These are phyloP conservation scores for Pichia sp. DNA, from an alignment of 1,139 yeast species.

Conservation along the genomic window DNA sequence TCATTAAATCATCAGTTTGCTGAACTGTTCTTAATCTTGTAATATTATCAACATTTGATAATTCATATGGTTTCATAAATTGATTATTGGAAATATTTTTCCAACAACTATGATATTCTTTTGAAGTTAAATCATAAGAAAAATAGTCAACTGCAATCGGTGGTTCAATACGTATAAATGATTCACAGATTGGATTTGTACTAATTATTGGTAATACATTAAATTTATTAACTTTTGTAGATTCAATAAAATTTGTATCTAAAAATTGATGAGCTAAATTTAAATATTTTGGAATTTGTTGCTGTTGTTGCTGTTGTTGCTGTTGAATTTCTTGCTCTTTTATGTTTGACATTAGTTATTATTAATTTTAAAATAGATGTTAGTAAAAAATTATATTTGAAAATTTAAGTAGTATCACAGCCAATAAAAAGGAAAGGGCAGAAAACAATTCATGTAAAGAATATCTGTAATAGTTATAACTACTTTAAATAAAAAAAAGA, in stretches of 20 bases:
- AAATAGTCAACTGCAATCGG: constrained; percentile 30
- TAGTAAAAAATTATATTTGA: too few relatives aligned
- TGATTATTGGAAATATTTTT: constrained; percentile 25
- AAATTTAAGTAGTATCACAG: too few relatives aligned
- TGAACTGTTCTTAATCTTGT: constrained; percentile 18
- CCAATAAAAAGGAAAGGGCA: too few relatives aligned
- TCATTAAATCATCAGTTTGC: constrained; percentile 28
- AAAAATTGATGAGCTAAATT: constrained; percentile 26
- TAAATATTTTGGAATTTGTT: constrained; percentile 12
- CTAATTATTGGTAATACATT: constrained; percentile 24
- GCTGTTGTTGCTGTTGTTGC: background rate
- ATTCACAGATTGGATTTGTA: constrained; percentile 11
- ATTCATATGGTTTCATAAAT: constrained; percentile 29
- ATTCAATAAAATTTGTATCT: constrained; percentile 27
- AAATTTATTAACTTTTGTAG: constrained; percentile 18
- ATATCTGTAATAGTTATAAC: too few relatives aligned
- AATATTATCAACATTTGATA: constrained; percentile 25
- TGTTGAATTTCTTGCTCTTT: background rate
- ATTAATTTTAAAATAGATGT: too few relatives aligned
- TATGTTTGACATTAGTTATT: too few relatives aligned
- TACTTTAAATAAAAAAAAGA: too few relatives aligned
- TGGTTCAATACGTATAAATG: constrained; percentile 15
- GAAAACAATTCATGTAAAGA: too few relatives aligned
- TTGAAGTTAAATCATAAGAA: constrained; percentile 23
- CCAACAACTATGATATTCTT: constrained; percentile 30